These are phyloP conservation scores for Blastobotrys attinorum DNA, from an alignment of 805 yeast species.

Conservation along the genomic window DNA sequence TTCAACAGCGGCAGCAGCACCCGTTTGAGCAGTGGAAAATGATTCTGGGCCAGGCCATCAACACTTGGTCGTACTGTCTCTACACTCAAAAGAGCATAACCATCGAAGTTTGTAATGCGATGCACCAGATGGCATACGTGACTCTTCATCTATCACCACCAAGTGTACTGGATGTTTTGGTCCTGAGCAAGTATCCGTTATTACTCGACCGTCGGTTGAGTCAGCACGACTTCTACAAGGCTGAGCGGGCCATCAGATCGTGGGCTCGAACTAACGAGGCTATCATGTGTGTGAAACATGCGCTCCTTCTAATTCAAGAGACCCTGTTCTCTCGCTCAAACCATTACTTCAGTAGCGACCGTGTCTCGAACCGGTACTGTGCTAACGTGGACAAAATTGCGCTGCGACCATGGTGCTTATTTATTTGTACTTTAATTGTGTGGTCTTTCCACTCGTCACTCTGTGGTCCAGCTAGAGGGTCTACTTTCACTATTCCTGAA, in stretches of 20 bases:
- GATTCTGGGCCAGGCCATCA: slow-evolving; percentile 20
- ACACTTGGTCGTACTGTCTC: slow-evolving; percentile 23
- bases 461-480: not conserved
- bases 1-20: slow-evolving; percentile 1
- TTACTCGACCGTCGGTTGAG: slow-evolving; percentile 12
- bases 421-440: slow-evolving; percentile 20
- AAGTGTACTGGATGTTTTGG: slow-evolving; percentile 20
- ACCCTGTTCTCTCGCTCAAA: slow-evolving; percentile 11
- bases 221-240: slow-evolving; percentile 15
- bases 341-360: not conserved
- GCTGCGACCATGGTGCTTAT: slow-evolving; percentile 24
- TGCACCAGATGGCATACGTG: slow-evolving; percentile 19
- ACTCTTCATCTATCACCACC: slow-evolving; percentile 19
- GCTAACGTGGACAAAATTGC: slow-evolving; percentile 20
- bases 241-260: slow-evolving; percentile 16
- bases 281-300: slow-evolving; percentile 16
- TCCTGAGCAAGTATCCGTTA: slow-evolving; percentile 21
- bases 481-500: slow-evolving; percentile 2
- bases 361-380: not conserved
- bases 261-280: slow-evolving; percentile 22
- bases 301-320: slow-evolving; percentile 21
- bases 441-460: slow-evolving; percentile 19
- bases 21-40: slow-evolving; percentile 16
- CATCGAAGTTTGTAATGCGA: slow-evolving; percentile 20
- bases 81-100: slow-evolving; percentile 18